Evolutionary conservation across 805 yeast species (phyloP).

Genomic region (Isabelozyma pseudorhagii): DNA sequence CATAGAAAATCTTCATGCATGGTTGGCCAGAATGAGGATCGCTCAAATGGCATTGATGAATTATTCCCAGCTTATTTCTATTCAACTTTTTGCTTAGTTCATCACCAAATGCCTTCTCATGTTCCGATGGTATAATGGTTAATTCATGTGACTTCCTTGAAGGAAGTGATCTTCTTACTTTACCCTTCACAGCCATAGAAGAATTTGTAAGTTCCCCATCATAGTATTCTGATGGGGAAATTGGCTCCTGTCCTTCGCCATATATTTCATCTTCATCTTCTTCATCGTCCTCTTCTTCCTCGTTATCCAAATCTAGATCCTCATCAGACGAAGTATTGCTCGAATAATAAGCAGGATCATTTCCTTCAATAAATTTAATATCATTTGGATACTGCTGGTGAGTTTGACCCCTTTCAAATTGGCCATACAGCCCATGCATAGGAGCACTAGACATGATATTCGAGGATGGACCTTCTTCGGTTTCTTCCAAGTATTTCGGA

Average conservation of each 20-base stretch:
- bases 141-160: background rate
- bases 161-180: conserved; percentile 1
- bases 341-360: background rate
- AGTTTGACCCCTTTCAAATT: background rate
- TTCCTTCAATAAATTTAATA: background rate
- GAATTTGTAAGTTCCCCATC: background rate
- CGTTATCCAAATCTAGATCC: background rate
- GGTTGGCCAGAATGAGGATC: conserved; percentile 30
- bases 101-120: conserved; percentile 3
- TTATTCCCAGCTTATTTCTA: conserved; percentile 20
- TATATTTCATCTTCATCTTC: conserved; percentile 1
- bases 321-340: background rate
- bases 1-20: conserved; percentile 40
- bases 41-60: conserved; percentile 40
- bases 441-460: background rate
- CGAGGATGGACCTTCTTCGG: background rate
- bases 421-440: background rate
- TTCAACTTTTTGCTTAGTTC: conserved; percentile 9
- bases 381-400: background rate
- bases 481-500: background rate
- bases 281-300: background rate
- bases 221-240: background rate
- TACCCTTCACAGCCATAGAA: background rate
- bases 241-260: background rate
- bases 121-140: background rate